Evolutionary conservation across 345 rosid genomes (phyloP).

Genomic region (Diplotaxis tenuifolia): DNA sequence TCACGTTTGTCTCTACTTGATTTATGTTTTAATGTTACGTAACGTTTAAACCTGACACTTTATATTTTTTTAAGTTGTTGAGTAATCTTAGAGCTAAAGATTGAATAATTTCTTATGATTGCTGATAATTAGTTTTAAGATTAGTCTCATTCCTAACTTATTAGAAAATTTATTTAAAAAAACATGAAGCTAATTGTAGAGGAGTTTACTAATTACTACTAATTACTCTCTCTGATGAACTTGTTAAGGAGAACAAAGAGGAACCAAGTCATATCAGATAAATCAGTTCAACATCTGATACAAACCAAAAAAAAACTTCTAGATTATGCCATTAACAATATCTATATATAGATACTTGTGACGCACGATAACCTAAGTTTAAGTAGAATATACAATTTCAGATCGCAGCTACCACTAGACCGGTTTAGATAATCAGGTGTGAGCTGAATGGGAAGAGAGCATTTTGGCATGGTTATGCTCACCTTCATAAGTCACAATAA

Average conservation of each 20-base stretch:
- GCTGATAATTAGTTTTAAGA: neutral
- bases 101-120: neutral
- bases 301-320: neutral
- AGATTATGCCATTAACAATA: constrained; percentile 5
- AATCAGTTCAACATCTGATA: neutral
- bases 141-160: neutral
- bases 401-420: neutral
- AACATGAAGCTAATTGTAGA: neutral
- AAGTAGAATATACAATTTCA: constrained; percentile 21
- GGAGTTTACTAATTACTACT: neutral
- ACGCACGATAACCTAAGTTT: neutral
- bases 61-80: constrained; percentile 19
- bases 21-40: constrained; percentile 24
- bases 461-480: constrained; percentile 71
- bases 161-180: neutral
- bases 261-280: constrained; percentile 8
- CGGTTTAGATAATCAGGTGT: constrained; percentile 37
- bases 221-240: neutral
- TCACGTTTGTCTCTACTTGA: constrained; percentile 33
- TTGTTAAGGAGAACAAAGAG: neutral
- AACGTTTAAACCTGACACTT: constrained; percentile 8
- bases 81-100: constrained; percentile 19
- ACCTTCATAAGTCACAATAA: constrained; percentile 72
- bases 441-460: constrained; percentile 48
- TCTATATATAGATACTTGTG: neutral